Percentiles rank a stretch among this genome's conserved stretches.
These are phyloP conservation scores for Noccaea caerulescens DNA, from an alignment of 345 rosid species.

Conservation along the genomic window DNA sequence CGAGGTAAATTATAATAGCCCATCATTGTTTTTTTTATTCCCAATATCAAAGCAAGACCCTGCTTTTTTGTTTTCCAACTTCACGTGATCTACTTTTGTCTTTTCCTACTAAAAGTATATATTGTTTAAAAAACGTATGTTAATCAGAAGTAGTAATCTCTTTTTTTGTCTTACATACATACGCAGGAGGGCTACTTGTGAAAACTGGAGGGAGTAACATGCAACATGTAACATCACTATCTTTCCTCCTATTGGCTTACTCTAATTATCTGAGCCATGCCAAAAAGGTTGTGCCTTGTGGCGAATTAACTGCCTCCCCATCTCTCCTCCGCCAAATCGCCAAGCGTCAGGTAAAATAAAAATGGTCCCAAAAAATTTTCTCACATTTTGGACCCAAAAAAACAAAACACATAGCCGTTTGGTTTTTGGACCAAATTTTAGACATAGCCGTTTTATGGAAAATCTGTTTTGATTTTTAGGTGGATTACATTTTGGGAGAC, in stretches of 20 bases:
- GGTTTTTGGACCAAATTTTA: conserved; percentile 12
- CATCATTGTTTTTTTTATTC: neutral
- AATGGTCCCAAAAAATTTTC: conserved; percentile 19
- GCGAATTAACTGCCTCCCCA: conserved; percentile 57
- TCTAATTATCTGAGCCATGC: conserved; percentile 82
- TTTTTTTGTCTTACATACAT: conserved; percentile 5
- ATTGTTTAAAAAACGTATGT: no score
- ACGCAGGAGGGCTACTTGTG: conserved; percentile 78
- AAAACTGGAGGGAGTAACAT: conserved; percentile 95
- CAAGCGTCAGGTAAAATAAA: conserved; percentile 56
- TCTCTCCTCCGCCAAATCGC: conserved; percentile 62
- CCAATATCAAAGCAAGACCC: conserved; percentile 18
- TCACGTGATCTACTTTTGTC: conserved; percentile 47
- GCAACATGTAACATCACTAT: conserved; percentile 91
- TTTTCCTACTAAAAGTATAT: conserved; percentile 1
- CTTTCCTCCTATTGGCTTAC: conserved; percentile 84
- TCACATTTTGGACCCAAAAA: conserved; percentile 4
- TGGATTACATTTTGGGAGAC: conserved; percentile 93
- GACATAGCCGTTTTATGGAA: conserved; percentile 9
- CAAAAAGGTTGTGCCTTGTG: conserved; percentile 64
- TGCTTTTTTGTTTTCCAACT: conserved; percentile 2
- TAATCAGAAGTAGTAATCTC: conserved; percentile 5
- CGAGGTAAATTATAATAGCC: conserved; percentile 59
- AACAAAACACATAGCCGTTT: conserved; percentile 34
- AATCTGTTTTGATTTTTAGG: conserved; percentile 45